A percentile compares a stretch with the other conserved stretches of the same genome.
phyloP scores from a whole-genome alignment of 495 filamentous ascomycete species.

The Entonaema liquescens region DNA sequence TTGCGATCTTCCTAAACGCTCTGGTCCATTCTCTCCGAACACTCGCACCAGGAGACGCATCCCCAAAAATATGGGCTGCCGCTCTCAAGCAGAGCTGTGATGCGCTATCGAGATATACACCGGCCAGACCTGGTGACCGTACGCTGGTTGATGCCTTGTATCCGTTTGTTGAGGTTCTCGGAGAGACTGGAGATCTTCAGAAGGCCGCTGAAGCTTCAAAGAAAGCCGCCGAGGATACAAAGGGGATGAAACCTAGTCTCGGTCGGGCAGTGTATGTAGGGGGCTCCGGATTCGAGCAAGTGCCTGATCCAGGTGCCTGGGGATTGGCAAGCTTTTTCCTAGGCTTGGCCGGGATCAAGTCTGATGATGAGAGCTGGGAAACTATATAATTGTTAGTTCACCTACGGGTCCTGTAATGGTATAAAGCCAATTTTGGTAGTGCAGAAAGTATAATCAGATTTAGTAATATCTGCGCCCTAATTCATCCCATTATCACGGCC shows the following conservation, averaged over 20 bases:
- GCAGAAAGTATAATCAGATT: constrained; percentile 30
- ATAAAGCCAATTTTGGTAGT: not conserved
- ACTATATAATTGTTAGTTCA: constrained; percentile 35
- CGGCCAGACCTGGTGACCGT: constrained; percentile 86
- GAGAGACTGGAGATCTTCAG: constrained; percentile 67
- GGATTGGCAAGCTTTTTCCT: constrained; percentile 82
- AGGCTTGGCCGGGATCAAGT: constrained; percentile 68
- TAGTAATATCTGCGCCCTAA: constrained; percentile 27
- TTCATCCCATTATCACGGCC: constrained; percentile 13
- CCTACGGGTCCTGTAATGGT: constrained; percentile 16
- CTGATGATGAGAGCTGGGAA: constrained; percentile 44
- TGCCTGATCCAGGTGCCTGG: constrained; percentile 92
- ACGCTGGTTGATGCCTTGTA: constrained; percentile 90
- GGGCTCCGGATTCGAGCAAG: constrained; percentile 77
- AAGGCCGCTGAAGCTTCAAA: constrained; percentile 78
- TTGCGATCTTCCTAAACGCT: constrained; percentile 95
- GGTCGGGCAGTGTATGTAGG: constrained; percentile 93
- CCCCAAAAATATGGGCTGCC: constrained; percentile 73
- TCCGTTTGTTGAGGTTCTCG: constrained; percentile 82
- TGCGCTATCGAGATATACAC: constrained; percentile 83
- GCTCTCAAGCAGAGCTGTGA: constrained; percentile 76
- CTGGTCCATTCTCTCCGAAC: constrained; percentile 78
- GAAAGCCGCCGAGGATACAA: constrained; percentile 81
- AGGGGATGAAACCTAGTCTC: constrained; percentile 88
- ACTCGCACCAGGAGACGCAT: constrained; percentile 55